Base-by-base conservation (phyloP, 768 basidiomycete species). In the Pisolithus tinctorius region DNA sequence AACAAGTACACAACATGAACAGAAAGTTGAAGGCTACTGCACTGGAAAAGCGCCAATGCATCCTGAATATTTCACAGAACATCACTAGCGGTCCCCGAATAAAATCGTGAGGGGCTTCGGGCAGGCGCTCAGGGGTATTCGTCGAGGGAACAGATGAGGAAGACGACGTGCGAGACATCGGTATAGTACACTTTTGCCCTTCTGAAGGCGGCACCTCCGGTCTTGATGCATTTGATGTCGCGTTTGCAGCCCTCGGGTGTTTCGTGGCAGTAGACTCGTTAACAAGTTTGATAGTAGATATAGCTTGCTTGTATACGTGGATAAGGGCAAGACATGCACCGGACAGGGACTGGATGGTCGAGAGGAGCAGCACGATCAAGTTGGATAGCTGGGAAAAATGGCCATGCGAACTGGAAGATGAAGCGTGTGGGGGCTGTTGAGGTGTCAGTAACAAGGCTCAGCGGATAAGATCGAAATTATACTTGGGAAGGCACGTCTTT, bases 331-430 rank as follows among this genome's bases (percentile, higher is more conserved):
- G 78, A 57, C 83, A 83, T 36, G 74, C 68, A 8, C 86, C 82
- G 0, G 89, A 89, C 31, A 91, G 65, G 6, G 76, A 72, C 58
- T 89, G 88, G 13, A 92, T 74, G 27, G 82, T 75, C 11, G 91
- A 88, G 20, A 94, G 83, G 17, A 88, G 67, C 55, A 86, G 64
- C 42, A 93, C 76, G 48, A 88, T 71, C 37, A 89, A 63, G 46
- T 72, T 71, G 36, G 85, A 78, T 11, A 45, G 25, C 49, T 82
- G 72, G 23, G 74, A 69, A 48, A 68, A 60, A 29, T n/a, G 60
- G 30, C 52, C 65, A 61, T 16, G 55, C 4, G 68, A 58, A 14
- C 66, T 62, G 48, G 62, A 60, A n/a, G 57, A 45, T 48, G 60
- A 31, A 59, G 62, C 25, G 48, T 50, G 55, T 54, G 56, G 42